A percentile compares a stretch with the other conserved stretches of the same genome.
phyloP scores from a whole-genome alignment of 805 yeast genomes.

The Kodamaea sagamina region DNA sequence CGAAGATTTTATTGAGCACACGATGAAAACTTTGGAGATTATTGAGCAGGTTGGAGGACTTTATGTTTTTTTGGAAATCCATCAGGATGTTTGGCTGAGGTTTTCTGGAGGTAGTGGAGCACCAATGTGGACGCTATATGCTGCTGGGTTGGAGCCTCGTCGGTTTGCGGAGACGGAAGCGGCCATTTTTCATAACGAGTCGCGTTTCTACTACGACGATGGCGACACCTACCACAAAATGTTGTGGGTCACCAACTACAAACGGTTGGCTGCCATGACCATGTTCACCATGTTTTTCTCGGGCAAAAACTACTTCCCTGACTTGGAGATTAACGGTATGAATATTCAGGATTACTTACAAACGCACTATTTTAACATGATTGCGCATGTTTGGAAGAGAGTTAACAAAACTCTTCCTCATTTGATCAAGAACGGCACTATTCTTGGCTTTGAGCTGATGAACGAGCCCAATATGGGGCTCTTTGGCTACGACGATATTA shows the following conservation, averaged over 20 bases:
- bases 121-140: slow-evolving; percentile 88
- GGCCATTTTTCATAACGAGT: slow-evolving; percentile 69
- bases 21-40: slow-evolving; percentile 59
- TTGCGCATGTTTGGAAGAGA: slow-evolving; percentile 39
- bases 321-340: slow-evolving; percentile 64
- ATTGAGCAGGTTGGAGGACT: slow-evolving; percentile 67
- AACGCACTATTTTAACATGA: slow-evolving; percentile 55
- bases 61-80: slow-evolving; percentile 82
- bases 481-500: slow-evolving; percentile 61
- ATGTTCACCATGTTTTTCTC: slow-evolving; percentile 88
- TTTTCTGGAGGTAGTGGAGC: slow-evolving; percentile 91
- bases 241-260: slow-evolving; percentile 92
- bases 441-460: slow-evolving; percentile 79
- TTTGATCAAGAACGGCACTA: slow-evolving; percentile 44
- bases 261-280: slow-evolving; percentile 68
- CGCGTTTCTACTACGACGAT: slow-evolving; percentile 34
- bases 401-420: slow-evolving; percentile 29
- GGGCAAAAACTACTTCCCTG: slow-evolving; percentile 76
- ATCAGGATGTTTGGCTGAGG: slow-evolving; percentile 94
- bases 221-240: slow-evolving; percentile 65
- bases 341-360: slow-evolving; percentile 83
- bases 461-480: slow-evolving; percentile 86
- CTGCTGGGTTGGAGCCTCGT: slow-evolving; percentile 84
- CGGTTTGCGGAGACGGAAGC: slow-evolving; percentile 74
- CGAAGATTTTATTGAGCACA: slow-evolving; percentile 69